Base-by-base conservation (phyloP, 306 rosid genomes). In the Vachellia pachyceras region DNA sequence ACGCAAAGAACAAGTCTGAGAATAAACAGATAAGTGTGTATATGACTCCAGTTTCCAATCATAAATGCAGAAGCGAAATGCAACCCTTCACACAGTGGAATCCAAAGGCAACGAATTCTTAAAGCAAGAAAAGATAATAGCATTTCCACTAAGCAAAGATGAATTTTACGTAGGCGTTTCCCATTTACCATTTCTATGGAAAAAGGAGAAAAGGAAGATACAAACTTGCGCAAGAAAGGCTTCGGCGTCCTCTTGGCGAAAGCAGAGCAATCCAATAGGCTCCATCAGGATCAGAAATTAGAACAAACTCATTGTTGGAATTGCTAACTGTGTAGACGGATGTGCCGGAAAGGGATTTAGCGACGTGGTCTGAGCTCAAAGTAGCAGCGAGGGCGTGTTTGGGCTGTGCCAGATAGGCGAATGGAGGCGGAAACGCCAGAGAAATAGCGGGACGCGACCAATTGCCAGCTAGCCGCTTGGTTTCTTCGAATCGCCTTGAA, bases 241-340 rank as follows among this genome's bases (percentile, higher is more conserved):
- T 81, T 95, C 92, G 23, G 97, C 98, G 64, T 95, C 98, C 80
- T 95, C 97, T 69, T 88, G 93, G 77, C 97, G 98, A 82, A 93
- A 95, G 89, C 99, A 95, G 11, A 95, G 99, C 80, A 95, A 82
- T 15, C 96, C 94, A 72, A 95, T 90, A 29, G 99, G 93, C 85
- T 23, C 91, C 96, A 42, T 87, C 86, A 39, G 92, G 85, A 72
- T 93, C 96, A 57, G 99, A 93, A 25, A 95, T 90, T 13, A 95
- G 97, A 80, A 95, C 99, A 50, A 95, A 95, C 83, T 95, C 99
- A 73, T 93, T 95, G 84, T 91, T 92, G 75, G 98, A 88, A 84
- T 92, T 93, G 87, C 99, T 95, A 54, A 95, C 97, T 12, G 97
- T 91, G 81, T 86, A 95, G 71, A 95, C 97, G 9, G 91, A 86